phyloP scores from a whole-genome alignment of 1,139 yeast genomes.

The Saccharomycopsis phalli region DNA sequence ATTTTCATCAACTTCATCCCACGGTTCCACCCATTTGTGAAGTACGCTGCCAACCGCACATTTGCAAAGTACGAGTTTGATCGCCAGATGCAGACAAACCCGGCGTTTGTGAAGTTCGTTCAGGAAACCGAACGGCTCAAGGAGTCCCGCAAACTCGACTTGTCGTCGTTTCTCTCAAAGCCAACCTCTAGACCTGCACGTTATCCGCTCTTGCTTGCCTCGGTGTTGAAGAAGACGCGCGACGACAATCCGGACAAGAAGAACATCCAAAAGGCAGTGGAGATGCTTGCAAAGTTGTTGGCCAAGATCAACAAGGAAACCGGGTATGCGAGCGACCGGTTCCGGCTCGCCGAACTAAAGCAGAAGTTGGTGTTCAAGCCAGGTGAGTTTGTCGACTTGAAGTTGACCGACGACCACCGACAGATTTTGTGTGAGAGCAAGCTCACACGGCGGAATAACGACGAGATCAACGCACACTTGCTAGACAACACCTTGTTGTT shows the following conservation, averaged over 20 bases:
- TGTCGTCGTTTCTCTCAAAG: slow-evolving; percentile 86
- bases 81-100: slow-evolving; percentile 84
- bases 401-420: slow-evolving; percentile 73
- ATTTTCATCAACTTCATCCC: slow-evolving; percentile 77
- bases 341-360: slow-evolving; percentile 79
- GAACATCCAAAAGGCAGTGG: slow-evolving; percentile 64
- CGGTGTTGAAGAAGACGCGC: slow-evolving; percentile 73
- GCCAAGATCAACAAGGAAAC: slow-evolving; percentile 80
- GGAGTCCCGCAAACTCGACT: slow-evolving; percentile 83
- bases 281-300: slow-evolving; percentile 66
- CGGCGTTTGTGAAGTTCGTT: slow-evolving; percentile 83
- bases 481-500: slow-evolving; percentile 84
- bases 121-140: slow-evolving; percentile 87
- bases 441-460: slow-evolving; percentile 66
- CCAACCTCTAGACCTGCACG: slow-evolving; percentile 96
- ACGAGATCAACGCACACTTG: slow-evolving; percentile 67
- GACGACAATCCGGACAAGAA: slow-evolving; percentile 69
- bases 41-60: slow-evolving; percentile 93
- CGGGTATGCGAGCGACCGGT: slow-evolving; percentile 91
- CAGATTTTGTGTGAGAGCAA: slow-evolving; percentile 72
- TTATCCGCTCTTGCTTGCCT: slow-evolving; percentile 76
- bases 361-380: slow-evolving; percentile 63
- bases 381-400: slow-evolving; percentile 85
- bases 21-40: slow-evolving; percentile 82
- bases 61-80: slow-evolving; percentile 95